Conservation (phyloP, 1,284 basidiomycete genomes). For the Malassezia dermatis region DNA sequence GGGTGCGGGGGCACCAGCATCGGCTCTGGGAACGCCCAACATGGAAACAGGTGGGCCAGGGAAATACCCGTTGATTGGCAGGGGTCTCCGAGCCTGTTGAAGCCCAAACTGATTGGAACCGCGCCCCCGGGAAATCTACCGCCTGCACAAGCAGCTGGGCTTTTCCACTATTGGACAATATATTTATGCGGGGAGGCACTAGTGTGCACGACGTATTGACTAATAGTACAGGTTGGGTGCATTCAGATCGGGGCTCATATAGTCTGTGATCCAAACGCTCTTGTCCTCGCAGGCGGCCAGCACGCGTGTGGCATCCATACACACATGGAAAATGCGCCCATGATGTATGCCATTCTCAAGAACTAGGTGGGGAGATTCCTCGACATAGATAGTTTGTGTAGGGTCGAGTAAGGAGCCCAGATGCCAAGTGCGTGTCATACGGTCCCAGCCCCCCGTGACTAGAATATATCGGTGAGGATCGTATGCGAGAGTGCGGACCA, state of each 20-base stretch:
- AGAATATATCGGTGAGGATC: constrained; percentile 4
- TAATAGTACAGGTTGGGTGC: neutral
- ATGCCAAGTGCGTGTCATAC: constrained; percentile 10
- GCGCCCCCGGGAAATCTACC: neutral
- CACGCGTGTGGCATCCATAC: constrained; percentile 5
- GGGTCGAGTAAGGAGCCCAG: neutral
- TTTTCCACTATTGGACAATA: neutral
- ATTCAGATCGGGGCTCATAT: neutral
- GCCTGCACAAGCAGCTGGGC: neutral
- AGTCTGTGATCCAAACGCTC: constrained; percentile 7
- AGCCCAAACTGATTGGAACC: neutral
- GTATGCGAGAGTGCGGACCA: constrained; percentile 10
- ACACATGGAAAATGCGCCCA: constrained; percentile 11
- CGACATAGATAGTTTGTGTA: neutral
- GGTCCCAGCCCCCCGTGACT: constrained; percentile 12
- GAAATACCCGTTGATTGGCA: neutral
- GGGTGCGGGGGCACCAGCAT: neutral
- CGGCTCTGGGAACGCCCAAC: neutral
- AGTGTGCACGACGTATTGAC: neutral
- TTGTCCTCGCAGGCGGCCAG: constrained; percentile 9
- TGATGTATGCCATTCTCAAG: constrained; percentile 8
- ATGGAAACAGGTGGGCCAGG: neutral
- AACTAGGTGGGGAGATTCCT: neutral
- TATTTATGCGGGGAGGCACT: neutral
- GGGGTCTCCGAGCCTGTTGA: neutral